Percentiles rank a stretch among this genome's conserved stretches.
These are phyloP conservation scores for Volvariella volvacea DNA, from an alignment of 1,284 basidiomycete genomes.

Conservation along the genomic window DNA sequence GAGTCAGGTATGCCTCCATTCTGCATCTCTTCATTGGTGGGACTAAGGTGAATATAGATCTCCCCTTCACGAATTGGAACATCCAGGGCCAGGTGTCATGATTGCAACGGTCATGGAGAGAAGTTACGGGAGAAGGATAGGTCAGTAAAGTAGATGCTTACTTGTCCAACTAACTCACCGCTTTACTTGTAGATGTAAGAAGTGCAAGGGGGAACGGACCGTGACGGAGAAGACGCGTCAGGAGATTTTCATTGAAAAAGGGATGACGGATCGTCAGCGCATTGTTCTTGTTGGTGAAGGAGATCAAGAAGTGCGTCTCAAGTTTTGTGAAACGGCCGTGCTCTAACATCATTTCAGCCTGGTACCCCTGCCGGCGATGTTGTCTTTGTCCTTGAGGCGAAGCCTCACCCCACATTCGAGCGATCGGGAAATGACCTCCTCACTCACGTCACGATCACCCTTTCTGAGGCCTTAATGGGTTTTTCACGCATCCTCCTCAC, in stretches of 20 bases:
- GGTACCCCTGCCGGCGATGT: conserved; percentile 82
- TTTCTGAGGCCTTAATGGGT: conserved; percentile 90
- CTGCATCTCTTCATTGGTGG: not conserved
- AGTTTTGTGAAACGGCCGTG: not conserved
- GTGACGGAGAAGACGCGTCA: conserved; percentile 85
- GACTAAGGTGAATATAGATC: conserved; percentile 28
- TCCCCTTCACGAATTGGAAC: conserved; percentile 43
- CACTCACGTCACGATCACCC: conserved; percentile 71
- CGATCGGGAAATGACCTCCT: conserved; percentile 75
- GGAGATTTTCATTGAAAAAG: conserved; percentile 82
- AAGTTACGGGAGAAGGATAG: conserved; percentile 86
- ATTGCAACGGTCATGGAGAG: conserved; percentile 78
- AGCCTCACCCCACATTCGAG: conserved; percentile 73
- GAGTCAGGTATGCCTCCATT: conserved; percentile 37
- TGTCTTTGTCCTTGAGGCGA: conserved; percentile 73
- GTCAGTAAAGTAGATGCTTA: conserved; percentile 32
- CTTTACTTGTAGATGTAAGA: conserved; percentile 82
- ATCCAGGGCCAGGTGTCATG: conserved; percentile 57
- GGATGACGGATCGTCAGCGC: conserved; percentile 81
- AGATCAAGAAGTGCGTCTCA: conserved; percentile 72
- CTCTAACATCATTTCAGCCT: conserved; percentile 43
- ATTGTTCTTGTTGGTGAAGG: conserved; percentile 88
- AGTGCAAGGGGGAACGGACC: conserved; percentile 86
- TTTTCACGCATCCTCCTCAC: conserved; percentile 83
- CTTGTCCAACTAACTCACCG: too few species aligned